Evolutionary conservation across 257 asterid species (phyloP).

Genomic region (Nicotiana obtusifolia): DNA sequence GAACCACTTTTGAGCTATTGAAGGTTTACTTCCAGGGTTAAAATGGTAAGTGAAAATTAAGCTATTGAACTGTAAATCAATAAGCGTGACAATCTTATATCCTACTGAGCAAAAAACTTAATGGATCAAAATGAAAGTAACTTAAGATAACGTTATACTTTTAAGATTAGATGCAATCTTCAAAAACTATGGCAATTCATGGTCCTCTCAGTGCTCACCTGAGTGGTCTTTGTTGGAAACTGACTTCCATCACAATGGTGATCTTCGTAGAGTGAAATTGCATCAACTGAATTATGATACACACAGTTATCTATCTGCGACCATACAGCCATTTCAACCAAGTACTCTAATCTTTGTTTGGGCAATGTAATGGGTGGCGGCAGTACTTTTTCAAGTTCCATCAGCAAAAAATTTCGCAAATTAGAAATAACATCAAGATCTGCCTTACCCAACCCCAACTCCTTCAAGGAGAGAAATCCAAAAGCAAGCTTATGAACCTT

Average conservation of each 20-base stretch:
- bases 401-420: conserved; percentile 36
- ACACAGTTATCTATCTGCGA: conserved; percentile 61
- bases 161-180: background rate
- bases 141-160: background rate
- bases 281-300: conserved; percentile 53
- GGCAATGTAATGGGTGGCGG: conserved; percentile 78
- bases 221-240: conserved; percentile 72
- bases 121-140: conserved; percentile 1
- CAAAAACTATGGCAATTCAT: background rate
- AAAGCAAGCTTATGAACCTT: conserved; percentile 58
- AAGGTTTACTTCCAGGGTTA: background rate
- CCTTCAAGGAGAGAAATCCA: conserved; percentile 45
- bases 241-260: conserved; percentile 65
- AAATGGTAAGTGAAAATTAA: background rate
- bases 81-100: background rate
- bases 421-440: conserved; percentile 33
- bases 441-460: conserved; percentile 29
- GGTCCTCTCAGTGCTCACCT: conserved; percentile 37
- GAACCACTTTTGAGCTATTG: background rate
- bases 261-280: conserved; percentile 62
- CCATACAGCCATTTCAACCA: conserved; percentile 65
- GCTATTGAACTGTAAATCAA: background rate
- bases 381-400: conserved; percentile 51
- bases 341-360: conserved; percentile 73
- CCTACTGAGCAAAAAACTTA: background rate